Evolutionary conservation across 2,329 filamentous ascomycete species (phyloP), one percentile per base, ranked within the genome.

Genomic region (Colletotrichum australisinense): DNA sequence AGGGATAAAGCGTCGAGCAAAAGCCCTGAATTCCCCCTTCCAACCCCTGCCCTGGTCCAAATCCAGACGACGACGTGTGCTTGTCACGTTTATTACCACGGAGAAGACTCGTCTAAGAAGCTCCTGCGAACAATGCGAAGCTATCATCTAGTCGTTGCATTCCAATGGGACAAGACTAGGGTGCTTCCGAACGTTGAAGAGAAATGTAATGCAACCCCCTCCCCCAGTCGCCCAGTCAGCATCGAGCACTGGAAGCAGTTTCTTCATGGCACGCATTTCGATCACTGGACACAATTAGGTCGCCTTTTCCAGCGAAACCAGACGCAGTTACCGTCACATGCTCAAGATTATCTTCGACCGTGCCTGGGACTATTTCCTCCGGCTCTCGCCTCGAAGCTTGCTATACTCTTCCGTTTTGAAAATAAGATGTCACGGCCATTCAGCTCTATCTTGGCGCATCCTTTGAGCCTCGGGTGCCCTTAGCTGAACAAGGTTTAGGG

Each of bases 1-100:
- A 46, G 24, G 62, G 71, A 70, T 67, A 67, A 72, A 73, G 68
- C 71, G 68, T 72, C 62, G 67, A 73, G 71, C 67, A 73, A 49
- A 22, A 74, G 42, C 57, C 56, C 71, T 72, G 68, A 67, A 67
- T 74, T 67, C 62, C 56, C 68, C 56, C 32, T 32, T 26, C 12
- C 35, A 30, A 67, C 52, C 68, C 72, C 72, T 63, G 63, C 56
- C 49, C 71, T 55, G 49, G 24, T 46, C 22, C n/a, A 60, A 70
- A 57, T 67, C 58, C n/a, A 63, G 56, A 74, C 68, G 57, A 72
- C 68, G 57, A 62, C 60, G 30, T 55, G 56, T 65, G 35, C 19
- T 22, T 11, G 42, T 49, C 42, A 22, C 19, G 7, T n/a, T 11
- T 22, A 22, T 9, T 22, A 49, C 19, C 19, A 49, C 42, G 19